phyloP scores from a whole-genome alignment of 1,284 basidiomycete species.

The Boletus semigastroideus region DNA sequence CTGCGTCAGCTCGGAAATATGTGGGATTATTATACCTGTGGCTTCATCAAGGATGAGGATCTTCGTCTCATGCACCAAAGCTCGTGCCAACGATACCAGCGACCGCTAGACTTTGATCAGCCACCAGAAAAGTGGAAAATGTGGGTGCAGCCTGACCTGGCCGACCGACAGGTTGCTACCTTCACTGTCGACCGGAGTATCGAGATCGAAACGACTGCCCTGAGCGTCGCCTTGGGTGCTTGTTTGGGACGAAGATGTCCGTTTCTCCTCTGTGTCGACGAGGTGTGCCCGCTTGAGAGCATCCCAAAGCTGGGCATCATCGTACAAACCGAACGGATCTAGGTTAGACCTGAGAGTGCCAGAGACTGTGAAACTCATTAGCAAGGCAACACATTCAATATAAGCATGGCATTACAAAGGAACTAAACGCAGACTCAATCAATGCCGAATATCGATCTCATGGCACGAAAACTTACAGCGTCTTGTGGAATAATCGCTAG shows the following conservation, averaged over 20 bases:
- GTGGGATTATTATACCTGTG: slow-evolving; percentile 39
- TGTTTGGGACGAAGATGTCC: not conserved
- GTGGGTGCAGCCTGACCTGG: slow-evolving; percentile 12
- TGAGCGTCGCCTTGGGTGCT: not conserved
- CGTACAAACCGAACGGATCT: slow-evolving; percentile 75
- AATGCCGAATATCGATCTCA: not conserved
- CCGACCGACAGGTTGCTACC: slow-evolving; percentile 81
- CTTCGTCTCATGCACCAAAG: slow-evolving; percentile 75
- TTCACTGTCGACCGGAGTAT: slow-evolving; percentile 82
- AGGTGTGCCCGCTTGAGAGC: slow-evolving; percentile 80
- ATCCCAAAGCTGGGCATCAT: slow-evolving; percentile 80
- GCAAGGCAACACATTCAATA: not conserved
- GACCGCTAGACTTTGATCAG: slow-evolving; percentile 51
- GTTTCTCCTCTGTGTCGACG: slow-evolving; percentile 46
- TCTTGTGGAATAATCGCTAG: slow-evolving; percentile 94
- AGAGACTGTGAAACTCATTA: slow-evolving; percentile 47
- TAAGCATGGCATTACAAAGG: slow-evolving; percentile 16
- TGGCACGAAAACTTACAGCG: slow-evolving; percentile 49
- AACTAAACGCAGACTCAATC: slow-evolving; percentile 9
- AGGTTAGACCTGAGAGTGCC: slow-evolving; percentile 82
- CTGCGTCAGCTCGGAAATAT: not conserved
- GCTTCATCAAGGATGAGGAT: slow-evolving; percentile 82
- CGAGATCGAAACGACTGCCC: slow-evolving; percentile 67
- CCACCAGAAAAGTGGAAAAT: not conserved
- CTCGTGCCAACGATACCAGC: slow-evolving; percentile 79